phyloP scores from a whole-genome alignment of 2,329 filamentous ascomycete genomes.

The Botrytis porri region DNA sequence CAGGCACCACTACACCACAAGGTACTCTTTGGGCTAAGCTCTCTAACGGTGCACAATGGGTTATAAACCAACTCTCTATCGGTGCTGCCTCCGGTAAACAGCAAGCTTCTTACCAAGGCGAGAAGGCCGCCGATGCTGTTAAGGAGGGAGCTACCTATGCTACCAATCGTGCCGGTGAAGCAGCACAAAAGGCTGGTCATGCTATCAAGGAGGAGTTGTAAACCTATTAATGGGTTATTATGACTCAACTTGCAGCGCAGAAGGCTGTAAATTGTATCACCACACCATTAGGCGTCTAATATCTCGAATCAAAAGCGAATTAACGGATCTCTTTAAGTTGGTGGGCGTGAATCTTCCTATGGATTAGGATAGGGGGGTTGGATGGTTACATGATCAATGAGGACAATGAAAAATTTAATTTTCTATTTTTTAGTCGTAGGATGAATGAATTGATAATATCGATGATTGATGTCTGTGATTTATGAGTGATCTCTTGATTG shows the following conservation, averaged over 20 bases:
- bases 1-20: constrained; percentile 56
- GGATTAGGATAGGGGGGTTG: neutral
- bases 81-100: constrained; percentile 47
- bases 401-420: neutral
- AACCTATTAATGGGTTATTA: neutral
- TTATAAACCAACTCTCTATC: constrained; percentile 47
- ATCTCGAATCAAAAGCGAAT: constrained; percentile 12
- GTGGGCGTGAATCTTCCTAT: constrained; percentile 1
- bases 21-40: constrained; percentile 66
- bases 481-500: neutral
- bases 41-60: constrained; percentile 45
- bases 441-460: neutral
- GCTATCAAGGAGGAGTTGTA: constrained; percentile 40
- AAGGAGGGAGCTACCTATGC: constrained; percentile 39
- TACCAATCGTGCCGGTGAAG: constrained; percentile 39
- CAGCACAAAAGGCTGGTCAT: constrained; percentile 38
- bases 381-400: constrained; percentile 1
- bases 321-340: neutral
- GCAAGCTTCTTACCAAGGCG: constrained; percentile 42
- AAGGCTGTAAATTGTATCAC: constrained; percentile 13
- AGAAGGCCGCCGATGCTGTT: constrained; percentile 45
- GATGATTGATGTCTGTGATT: neutral
- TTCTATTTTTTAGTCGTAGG: neutral
- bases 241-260: neutral
- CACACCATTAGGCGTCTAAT: constrained; percentile 14